Conservation (phyloP, 2,329 filamentous ascomycete species). For the Capronia epimyces region DNA sequence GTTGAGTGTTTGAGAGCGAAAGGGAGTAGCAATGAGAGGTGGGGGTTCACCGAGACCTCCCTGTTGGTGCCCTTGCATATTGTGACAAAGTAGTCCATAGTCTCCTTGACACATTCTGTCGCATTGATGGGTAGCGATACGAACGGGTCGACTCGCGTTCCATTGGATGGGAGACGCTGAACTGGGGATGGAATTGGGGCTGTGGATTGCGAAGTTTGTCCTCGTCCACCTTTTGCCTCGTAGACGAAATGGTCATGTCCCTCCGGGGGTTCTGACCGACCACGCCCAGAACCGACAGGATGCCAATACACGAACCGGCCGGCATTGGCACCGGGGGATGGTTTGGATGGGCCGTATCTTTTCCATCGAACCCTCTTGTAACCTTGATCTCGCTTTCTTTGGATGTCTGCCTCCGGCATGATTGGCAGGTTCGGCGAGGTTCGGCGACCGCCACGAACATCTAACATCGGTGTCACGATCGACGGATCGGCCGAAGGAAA, state of each 20-base stretch:
- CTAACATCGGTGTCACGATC: not conserved
- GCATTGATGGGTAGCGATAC: slow-evolving; percentile 20
- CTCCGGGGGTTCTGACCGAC: not conserved
- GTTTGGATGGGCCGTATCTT: slow-evolving; percentile 16
- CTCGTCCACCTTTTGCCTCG: not conserved
- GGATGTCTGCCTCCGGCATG: not conserved
- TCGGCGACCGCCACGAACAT: not conserved
- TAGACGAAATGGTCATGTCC: not conserved
- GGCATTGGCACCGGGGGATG: not conserved
- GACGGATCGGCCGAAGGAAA: not conserved
- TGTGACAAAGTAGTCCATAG: slow-evolving; percentile 23
- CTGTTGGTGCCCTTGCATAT: slow-evolving; percentile 16
- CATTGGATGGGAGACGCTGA: slow-evolving; percentile 21
- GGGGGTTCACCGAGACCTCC: slow-evolving; percentile 17
- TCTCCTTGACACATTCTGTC: slow-evolving; percentile 18
- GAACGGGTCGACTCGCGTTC: slow-evolving; percentile 22
- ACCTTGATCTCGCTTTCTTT: not conserved
- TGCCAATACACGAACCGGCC: slow-evolving; percentile 19
- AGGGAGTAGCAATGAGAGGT: slow-evolving; percentile 25
- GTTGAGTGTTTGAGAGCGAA: slow-evolving; percentile 22
- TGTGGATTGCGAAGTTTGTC: not conserved
- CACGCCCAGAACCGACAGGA: slow-evolving; percentile 3
- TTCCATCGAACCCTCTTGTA: slow-evolving; percentile 22
- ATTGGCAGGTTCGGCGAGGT: not conserved
- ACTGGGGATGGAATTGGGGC: slow-evolving; percentile 10